Conservation (phyloP, 2,329 filamentous ascomycete genomes). For the Neodidymelliopsis sp. region DNA sequence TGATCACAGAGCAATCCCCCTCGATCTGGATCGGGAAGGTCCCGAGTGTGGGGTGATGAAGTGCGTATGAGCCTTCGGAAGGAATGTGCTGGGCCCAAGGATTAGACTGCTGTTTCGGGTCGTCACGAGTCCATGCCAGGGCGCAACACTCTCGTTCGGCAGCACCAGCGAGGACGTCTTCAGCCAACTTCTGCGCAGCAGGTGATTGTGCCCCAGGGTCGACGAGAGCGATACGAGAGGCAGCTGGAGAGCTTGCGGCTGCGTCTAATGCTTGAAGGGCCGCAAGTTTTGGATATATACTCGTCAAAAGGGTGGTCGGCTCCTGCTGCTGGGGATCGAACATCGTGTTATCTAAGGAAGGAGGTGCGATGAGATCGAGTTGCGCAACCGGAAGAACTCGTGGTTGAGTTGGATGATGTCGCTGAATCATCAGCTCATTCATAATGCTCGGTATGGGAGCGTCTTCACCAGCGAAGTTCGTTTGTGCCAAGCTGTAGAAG, state of each 20-base stretch:
- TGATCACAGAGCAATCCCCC: constrained; percentile 51
- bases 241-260: constrained; percentile 55
- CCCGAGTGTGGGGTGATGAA: constrained; percentile 56
- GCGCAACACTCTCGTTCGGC: constrained; percentile 74
- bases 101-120: constrained; percentile 46
- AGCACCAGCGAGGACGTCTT: constrained; percentile 66
- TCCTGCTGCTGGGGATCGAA: constrained; percentile 44
- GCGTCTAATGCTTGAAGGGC: constrained; percentile 56
- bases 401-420: constrained; percentile 50
- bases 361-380: constrained; percentile 48
- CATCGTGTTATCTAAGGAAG: constrained; percentile 36
- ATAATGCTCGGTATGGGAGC: constrained; percentile 56
- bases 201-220: constrained; percentile 72
- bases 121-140: constrained; percentile 68
- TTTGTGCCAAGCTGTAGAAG: constrained; percentile 72
- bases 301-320: constrained; percentile 45
- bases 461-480: constrained; percentile 58
- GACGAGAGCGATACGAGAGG: constrained; percentile 65
- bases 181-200: constrained; percentile 66
- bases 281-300: constrained; percentile 57
- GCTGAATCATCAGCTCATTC: constrained; percentile 48
- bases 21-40: constrained; percentile 53
- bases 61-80: constrained; percentile 52
- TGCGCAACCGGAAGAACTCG: constrained; percentile 51
- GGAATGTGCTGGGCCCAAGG: constrained; percentile 49